Base-by-base conservation (phyloP, 441 rosid genomes). In the Adansonia rubrostipa region DNA sequence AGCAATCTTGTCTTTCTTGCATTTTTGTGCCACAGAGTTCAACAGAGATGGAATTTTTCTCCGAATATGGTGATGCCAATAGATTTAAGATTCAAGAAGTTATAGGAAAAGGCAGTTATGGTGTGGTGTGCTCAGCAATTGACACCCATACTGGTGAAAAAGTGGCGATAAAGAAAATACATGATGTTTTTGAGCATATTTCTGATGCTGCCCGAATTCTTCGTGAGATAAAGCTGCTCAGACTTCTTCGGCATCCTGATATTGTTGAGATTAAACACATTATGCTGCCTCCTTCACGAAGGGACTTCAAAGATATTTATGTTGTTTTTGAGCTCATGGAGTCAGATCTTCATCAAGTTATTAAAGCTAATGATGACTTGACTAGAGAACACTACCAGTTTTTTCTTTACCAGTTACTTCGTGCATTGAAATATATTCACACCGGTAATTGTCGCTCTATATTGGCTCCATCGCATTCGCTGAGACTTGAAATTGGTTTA, bases 241-340 rank as follows among this genome's bases (percentile, higher is more conserved):
- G 95, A 51, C 92, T 91, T 60, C 69, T 91, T 66, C 81, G 91
- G 48, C 95, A 91, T 83, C 93, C 95, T 0, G 95, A 91, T 83
- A 91, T 91, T 70, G 95, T 91, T 79, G 95, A 91, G 72, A 91
- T 91, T 71, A 91, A 91, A 72, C 95, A 89, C 80, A 91, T 91
- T 63, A 88, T 91, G 95, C 85, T 91, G 65, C 93, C 95, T 40
- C 95, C 95, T 80, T 91, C 95, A 0, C 73, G 89, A 60, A 85
- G 95, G 86, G 95, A 91, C 64, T 91, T 91, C 47, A 91, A 86
- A 84, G 95, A 91, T 82, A 91, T 91, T 63, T 91, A 86, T 85
- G 92, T 91, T 78, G 95, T 91, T 77, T 91, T 91, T 69, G 95
- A 91, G 87, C 91, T 91, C 72, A 91, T 91, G 95, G 95, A 91